phyloP scores from a whole-genome alignment of 306 rosid genomes.

The Sicyos baderoa region DNA sequence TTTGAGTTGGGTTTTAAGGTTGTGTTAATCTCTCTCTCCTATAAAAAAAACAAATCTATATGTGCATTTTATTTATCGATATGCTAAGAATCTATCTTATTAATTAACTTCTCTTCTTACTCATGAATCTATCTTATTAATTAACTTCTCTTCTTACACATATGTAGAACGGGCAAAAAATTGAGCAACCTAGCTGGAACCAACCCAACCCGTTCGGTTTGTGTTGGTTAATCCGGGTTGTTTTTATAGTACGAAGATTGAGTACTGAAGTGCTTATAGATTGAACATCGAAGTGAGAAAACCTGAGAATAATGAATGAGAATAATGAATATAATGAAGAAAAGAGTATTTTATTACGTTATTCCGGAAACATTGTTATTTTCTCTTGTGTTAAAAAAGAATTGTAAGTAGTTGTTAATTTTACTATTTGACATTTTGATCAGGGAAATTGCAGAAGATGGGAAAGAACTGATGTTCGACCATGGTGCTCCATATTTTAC shows the following conservation, averaged over 20 bases:
- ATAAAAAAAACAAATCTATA: too few relatives aligned
- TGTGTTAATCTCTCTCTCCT: too few relatives aligned
- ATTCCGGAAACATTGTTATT: not conserved
- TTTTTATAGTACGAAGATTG: not conserved
- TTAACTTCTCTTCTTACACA: too few relatives aligned
- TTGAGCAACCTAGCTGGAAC: too few relatives aligned
- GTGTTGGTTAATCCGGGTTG: too few relatives aligned
- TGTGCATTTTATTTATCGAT: too few relatives aligned
- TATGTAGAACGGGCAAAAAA: too few relatives aligned
- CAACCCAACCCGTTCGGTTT: too few relatives aligned
- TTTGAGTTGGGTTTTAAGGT: too few relatives aligned
- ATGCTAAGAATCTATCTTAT: too few relatives aligned
- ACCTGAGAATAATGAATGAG: not conserved
- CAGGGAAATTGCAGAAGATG: conserved; percentile 69
- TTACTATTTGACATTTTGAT: conserved; percentile 22
- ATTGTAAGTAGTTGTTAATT: conserved; percentile 7
- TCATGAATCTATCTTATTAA: too few relatives aligned
- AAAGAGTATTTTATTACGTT: not conserved
- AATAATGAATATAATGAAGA: not conserved
- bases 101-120: too few relatives aligned
- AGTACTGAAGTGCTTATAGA: not conserved
- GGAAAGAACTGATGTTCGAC: conserved; percentile 72
- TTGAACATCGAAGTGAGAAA: not conserved
- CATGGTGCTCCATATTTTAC: conserved; percentile 83
- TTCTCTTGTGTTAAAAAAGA: not conserved